Percentiles rank a stretch among this genome's conserved stretches.
These are phyloP conservation scores for Cladosporium velox DNA, from an alignment of 2,329 filamentous ascomycete species.

Conservation along the genomic window DNA sequence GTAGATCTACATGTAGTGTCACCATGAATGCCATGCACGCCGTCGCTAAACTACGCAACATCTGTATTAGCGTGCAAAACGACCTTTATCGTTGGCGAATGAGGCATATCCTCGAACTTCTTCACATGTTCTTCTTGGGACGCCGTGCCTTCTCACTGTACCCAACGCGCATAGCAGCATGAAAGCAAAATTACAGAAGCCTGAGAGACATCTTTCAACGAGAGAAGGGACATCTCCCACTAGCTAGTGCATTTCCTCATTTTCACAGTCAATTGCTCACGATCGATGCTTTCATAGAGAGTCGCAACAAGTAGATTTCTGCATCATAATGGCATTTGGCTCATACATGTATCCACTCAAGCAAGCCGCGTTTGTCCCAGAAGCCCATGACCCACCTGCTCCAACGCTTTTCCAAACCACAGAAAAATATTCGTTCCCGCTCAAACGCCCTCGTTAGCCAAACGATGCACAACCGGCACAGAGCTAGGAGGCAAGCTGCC, in stretches of 20 bases:
- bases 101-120: no score
- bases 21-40: neutral
- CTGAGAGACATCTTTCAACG: no score
- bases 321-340: conserved; percentile 10
- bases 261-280: neutral
- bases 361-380: neutral
- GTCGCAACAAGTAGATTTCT: neutral
- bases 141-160: no score
- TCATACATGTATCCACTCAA: neutral
- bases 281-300: neutral
- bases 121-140: no score
- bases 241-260: neutral
- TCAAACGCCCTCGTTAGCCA: conserved; percentile 37
- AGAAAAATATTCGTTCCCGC: neutral
- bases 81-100: neutral
- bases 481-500: conserved; percentile 83
- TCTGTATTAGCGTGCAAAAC: neutral
- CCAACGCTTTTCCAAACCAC: neutral
- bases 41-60: neutral
- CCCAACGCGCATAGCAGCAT: no score
- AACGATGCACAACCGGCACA: conserved; percentile 71
- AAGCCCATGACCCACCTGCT: neutral
- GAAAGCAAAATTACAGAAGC: no score
- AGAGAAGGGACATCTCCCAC: no score
- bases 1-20: neutral